phyloP scores from a whole-genome alignment of 257 asterid genomes.

The Scutellaria baicalensis region DNA sequence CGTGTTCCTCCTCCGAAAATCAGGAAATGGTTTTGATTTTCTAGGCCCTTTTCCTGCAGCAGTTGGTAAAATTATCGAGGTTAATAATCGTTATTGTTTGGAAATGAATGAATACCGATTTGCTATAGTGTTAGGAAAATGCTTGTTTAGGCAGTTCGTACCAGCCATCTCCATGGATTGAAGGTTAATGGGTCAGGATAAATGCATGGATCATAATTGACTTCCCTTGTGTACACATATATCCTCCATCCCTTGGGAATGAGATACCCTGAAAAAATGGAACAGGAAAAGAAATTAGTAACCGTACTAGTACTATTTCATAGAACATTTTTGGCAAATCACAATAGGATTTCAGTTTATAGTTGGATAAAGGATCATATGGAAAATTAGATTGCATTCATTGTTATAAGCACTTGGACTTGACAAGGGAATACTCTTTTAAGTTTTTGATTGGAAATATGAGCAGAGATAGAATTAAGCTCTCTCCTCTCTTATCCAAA shows the following conservation, averaged over 20 bases:
- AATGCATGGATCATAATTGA: constrained; percentile 74
- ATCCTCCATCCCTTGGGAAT: constrained; percentile 98
- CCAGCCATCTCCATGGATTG: constrained; percentile 99
- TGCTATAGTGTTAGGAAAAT: not conserved
- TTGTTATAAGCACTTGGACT: constrained; percentile 10
- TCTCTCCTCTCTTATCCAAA: constrained; percentile 33
- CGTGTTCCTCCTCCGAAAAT: constrained; percentile 96
- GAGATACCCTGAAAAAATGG: constrained; percentile 51
- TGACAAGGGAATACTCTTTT: constrained; percentile 19
- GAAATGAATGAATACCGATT: not conserved
- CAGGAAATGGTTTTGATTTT: constrained; percentile 67
- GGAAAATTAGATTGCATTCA: constrained; percentile 8
- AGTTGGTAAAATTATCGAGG: not conserved
- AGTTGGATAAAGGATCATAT: constrained; percentile 10
- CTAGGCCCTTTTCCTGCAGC: constrained; percentile 70
- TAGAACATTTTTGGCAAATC: not conserved
- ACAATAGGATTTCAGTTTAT: not conserved
- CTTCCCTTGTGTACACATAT: constrained; percentile 66
- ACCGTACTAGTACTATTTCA: not conserved
- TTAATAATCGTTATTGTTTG: not conserved
- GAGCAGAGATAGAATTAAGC: constrained; percentile 10
- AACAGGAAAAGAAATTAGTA: constrained; percentile 1
- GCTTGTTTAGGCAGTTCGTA: constrained; percentile 17
- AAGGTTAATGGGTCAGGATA: constrained; percentile 85
- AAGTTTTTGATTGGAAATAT: constrained; percentile 16